phyloP scores from a whole-genome alignment of 2,329 filamentous ascomycete species.

The Salinomyces thailandicus region DNA sequence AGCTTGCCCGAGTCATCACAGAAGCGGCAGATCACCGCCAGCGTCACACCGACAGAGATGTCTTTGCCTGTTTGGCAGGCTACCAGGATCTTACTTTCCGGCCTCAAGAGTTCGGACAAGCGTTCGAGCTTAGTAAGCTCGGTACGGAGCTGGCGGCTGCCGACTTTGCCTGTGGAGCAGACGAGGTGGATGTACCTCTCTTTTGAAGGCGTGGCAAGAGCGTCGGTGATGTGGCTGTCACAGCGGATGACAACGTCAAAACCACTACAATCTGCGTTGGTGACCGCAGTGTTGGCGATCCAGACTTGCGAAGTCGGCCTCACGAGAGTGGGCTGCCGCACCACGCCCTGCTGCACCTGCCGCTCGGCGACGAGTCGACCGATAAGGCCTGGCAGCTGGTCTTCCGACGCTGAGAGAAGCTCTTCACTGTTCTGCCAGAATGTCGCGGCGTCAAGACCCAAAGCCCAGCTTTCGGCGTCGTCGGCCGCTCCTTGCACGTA shows the following conservation, averaged over 20 bases:
- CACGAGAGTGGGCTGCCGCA: conserved; percentile 28
- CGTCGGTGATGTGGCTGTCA: conserved; percentile 31
- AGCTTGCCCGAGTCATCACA: conserved; percentile 52
- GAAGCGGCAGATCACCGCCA: conserved; percentile 66
- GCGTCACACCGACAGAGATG: conserved; percentile 63
- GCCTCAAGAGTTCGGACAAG: conserved; percentile 2
- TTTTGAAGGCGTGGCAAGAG: conserved; percentile 25
- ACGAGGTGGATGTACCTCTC: conserved; percentile 44
- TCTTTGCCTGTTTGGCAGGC: conserved; percentile 72
- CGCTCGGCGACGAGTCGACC: conserved; percentile 7
- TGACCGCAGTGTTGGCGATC: conserved; percentile 30
- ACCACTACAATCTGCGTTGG: conserved; percentile 25
- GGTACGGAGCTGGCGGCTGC: conserved; percentile 69
- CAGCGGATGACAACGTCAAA: conserved; percentile 35
- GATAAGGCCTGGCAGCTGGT: conserved; percentile 48
- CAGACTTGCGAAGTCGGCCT: conserved; percentile 32
- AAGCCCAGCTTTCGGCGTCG: conserved; percentile 87
- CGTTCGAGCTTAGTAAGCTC: conserved; percentile 50
- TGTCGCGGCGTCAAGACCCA: conserved; percentile 61
- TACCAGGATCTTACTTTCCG: conserved; percentile 38
- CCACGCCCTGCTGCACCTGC: conserved; percentile 1
- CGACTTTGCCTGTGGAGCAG: conserved; percentile 64
- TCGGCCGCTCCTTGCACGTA: conserved; percentile 95
- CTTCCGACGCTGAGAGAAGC: conserved; percentile 56
- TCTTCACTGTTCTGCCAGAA: conserved; percentile 64